Evolutionary conservation across 371 early-diverging fungal species (phyloP), one percentile per base, ranked within the genome.

Genomic region (Mucor ambiguus): DNA sequence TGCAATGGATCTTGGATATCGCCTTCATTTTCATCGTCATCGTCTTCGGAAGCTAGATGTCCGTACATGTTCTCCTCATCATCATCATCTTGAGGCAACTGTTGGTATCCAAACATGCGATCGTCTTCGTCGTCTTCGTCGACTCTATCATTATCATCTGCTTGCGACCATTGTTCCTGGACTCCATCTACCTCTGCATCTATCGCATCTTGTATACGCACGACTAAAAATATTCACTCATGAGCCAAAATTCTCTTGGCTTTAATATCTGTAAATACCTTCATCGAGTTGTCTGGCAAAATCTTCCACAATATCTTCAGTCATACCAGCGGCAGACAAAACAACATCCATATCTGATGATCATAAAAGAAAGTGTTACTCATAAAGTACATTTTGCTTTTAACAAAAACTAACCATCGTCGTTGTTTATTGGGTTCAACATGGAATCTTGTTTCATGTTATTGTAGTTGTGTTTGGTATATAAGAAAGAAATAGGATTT

Each of bases 221-320:
- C 71, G 20, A 66, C 71, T 67, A n/a, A 2, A 6, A 41, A 18
- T 4, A 37, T 58, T 14, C 44, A 14, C 1, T 56, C 32, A 56
- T 56, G n/a, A 28, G 14, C 52, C 7, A 28, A 5, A 52, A 10
- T 11, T 14, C 52, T 5, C 16, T 44, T 24, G 0, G 8, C 33
- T 41, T 2, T 38, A 7, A 9, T 16, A 41, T 52, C 0, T 11
- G 30, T 29, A 30, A 35, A 67, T 66, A 78, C 76, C 59, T 68
- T 68, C 43, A 41, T 78, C 78, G 24, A 78, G 56, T 44, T 78
- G 76, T 9, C 74, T 65, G n/a, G 78, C 74, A 66, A 78, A 78
- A 6, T 75, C 74, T 49, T 78, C 76, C 16, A 78, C 74, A 14
- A 69, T 44, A 57, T 78, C 78, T 49, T 61, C 61, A 33, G 52